These are phyloP conservation scores for Trametes cinnabarina DNA, from an alignment of 768 basidiomycete species.

Conservation along the genomic window DNA sequence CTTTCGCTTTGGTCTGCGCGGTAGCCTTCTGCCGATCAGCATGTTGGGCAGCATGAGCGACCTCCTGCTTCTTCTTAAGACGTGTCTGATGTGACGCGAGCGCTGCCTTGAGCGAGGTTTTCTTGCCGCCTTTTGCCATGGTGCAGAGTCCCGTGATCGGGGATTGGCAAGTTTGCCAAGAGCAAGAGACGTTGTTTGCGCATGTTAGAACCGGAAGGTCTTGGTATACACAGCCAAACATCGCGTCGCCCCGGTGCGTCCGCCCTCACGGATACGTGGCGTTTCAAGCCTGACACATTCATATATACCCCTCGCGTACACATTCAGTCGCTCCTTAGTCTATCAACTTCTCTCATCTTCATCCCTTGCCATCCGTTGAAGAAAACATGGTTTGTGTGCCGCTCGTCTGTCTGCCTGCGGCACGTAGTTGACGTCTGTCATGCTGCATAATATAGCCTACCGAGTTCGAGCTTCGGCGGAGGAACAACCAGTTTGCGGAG, in stretches of 20 bases:
- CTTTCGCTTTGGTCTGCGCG: constrained; percentile 39
- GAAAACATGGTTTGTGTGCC: constrained; percentile 31
- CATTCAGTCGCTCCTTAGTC: constrained; percentile 33
- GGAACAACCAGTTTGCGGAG: constrained; percentile 77
- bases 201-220: constrained; percentile 23
- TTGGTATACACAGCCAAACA: constrained; percentile 23
- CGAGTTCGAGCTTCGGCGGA: constrained; percentile 77
- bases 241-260: neutral
- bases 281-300: constrained; percentile 10
- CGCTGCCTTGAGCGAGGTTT: constrained; percentile 56
- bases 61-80: constrained; percentile 58
- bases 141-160: constrained; percentile 1
- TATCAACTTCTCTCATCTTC: no score
- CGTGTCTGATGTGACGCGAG: constrained; percentile 70
- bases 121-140: constrained; percentile 40
- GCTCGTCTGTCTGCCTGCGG: neutral
- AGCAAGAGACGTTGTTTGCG: constrained; percentile 21
- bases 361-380: neutral
- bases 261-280: constrained; percentile 13
- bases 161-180: neutral
- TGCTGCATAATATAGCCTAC: constrained; percentile 62
- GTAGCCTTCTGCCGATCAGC: constrained; percentile 38
- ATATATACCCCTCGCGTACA: constrained; percentile 5
- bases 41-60: constrained; percentile 47
- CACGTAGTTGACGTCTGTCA: neutral